Evolutionary conservation across 164 flowering plant genomes (phyloP).

Genomic region (Chloranthus sessilifolius): DNA sequence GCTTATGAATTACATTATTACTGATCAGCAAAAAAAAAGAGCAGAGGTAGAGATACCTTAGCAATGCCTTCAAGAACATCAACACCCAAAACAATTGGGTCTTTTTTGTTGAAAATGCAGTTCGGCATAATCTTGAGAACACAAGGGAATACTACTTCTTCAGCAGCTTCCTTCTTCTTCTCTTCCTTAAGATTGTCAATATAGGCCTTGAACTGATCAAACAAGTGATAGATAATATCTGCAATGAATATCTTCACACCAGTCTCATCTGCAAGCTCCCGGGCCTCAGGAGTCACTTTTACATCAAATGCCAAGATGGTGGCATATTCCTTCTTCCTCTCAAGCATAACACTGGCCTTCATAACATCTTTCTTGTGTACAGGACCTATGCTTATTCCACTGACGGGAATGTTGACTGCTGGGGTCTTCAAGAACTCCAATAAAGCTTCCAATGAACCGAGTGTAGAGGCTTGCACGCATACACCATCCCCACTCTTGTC

Average conservation of each 20-base stretch:
- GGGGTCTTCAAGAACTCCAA: conserved; percentile 89
- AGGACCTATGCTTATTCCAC: conserved; percentile 94
- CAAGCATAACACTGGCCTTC: conserved; percentile 98
- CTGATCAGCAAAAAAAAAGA: not conserved
- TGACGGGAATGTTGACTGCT: conserved; percentile 84
- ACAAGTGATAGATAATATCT: conserved; percentile 92
- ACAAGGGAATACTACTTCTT: conserved; percentile 98
- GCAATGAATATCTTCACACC: conserved; percentile 93
- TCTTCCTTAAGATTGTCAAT: conserved; percentile 92
- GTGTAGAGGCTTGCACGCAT: conserved; percentile 94
- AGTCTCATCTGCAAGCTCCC: conserved; percentile 85
- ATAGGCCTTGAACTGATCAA: conserved; percentile 94
- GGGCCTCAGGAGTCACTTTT: conserved; percentile 93
- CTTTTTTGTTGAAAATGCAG: conserved; percentile 90
- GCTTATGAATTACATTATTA: too few relatives aligned
- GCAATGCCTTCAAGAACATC: conserved; percentile 87
- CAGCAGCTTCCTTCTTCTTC: conserved; percentile 84
- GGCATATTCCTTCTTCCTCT: conserved; percentile 94
- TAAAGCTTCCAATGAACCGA: conserved; percentile 96
- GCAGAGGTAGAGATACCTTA: conserved; percentile 41
- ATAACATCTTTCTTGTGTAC: conserved; percentile 96
- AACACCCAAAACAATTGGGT: conserved; percentile 91
- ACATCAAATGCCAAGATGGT: conserved; percentile 97
- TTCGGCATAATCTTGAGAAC: conserved; percentile 80
- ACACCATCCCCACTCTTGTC: conserved; percentile 97